Evolutionary conservation across 2,329 filamentous ascomycete genomes (phyloP).

Genomic region (Leptographium procerum): DNA sequence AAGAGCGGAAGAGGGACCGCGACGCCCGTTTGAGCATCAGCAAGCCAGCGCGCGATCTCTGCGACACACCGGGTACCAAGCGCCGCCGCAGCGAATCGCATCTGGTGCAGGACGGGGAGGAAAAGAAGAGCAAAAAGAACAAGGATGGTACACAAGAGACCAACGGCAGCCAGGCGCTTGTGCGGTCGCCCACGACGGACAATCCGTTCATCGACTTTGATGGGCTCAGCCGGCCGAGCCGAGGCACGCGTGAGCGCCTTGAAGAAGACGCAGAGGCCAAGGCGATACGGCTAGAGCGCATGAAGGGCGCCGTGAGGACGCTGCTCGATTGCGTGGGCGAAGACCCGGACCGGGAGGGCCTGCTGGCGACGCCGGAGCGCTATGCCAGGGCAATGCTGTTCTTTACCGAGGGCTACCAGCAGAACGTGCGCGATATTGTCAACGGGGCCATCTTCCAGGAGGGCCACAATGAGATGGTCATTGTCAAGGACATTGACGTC

Average conservation of each 20-base stretch:
- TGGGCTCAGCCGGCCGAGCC: constrained; percentile 48
- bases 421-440: constrained; percentile 83
- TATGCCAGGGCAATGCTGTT: constrained; percentile 94
- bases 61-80: constrained; percentile 34
- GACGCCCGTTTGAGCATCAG: constrained; percentile 24
- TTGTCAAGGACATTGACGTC: constrained; percentile 94
- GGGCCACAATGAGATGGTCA: constrained; percentile 92
- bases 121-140: neutral
- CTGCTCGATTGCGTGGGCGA: constrained; percentile 60
- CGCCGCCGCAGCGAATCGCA: neutral
- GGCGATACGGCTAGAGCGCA: constrained; percentile 40
- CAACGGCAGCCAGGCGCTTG: constrained; percentile 6
- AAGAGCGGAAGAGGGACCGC: neutral
- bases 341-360: constrained; percentile 52
- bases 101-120: neutral
- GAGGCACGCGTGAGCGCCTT: constrained; percentile 52
- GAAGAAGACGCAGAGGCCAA: constrained; percentile 44
- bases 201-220: constrained; percentile 45
- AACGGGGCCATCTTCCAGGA: constrained; percentile 94
- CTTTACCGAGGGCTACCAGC: constrained; percentile 94
- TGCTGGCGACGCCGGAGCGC: constrained; percentile 61
- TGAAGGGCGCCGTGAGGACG: constrained; percentile 52
- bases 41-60: constrained; percentile 50
- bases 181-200: constrained; percentile 23
- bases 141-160: neutral